Percentiles rank a stretch among this genome's conserved stretches.
Conservation (phyloP, 1,284 basidiomycete genomes). For the Limonomyces culmigenus region DNA sequence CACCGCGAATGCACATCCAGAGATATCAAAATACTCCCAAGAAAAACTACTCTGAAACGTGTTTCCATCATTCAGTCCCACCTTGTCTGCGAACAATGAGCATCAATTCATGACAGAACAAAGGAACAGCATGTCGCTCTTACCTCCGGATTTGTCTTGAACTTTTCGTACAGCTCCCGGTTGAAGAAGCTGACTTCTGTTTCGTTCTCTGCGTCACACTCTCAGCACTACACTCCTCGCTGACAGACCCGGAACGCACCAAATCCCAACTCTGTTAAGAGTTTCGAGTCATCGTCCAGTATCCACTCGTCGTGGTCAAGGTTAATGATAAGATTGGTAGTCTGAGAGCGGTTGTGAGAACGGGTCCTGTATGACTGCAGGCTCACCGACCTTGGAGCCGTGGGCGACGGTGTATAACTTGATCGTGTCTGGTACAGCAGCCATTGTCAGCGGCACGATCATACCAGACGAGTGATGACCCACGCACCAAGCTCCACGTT, state of each 20-base stretch:
- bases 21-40: too few species aligned
- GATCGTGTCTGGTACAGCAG: constrained; percentile 53
- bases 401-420: constrained; percentile 93
- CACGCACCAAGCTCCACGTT: constrained; percentile 42
- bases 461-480: constrained; percentile 24
- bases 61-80: too few species aligned
- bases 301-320: constrained; percentile 91
- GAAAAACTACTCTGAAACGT: too few species aligned
- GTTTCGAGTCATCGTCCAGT: constrained; percentile 45
- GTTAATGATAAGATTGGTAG: constrained; percentile 90
- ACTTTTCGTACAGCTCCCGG: constrained; percentile 55
- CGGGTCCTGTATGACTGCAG: not conserved
- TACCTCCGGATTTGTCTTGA: constrained; percentile 75
- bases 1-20: too few species aligned
- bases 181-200: constrained; percentile 88
- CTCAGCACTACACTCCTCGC: not conserved
- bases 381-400: constrained; percentile 60
- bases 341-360: constrained; percentile 26
- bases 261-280: constrained; percentile 52
- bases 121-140: too few species aligned
- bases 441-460: not conserved
- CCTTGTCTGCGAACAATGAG: too few species aligned
- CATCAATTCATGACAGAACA: too few species aligned
- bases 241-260: constrained; percentile 29
- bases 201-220: constrained; percentile 61